phyloP scores from a whole-genome alignment of 1,284 basidiomycete species.

The Bondarzewia mesenterica region DNA sequence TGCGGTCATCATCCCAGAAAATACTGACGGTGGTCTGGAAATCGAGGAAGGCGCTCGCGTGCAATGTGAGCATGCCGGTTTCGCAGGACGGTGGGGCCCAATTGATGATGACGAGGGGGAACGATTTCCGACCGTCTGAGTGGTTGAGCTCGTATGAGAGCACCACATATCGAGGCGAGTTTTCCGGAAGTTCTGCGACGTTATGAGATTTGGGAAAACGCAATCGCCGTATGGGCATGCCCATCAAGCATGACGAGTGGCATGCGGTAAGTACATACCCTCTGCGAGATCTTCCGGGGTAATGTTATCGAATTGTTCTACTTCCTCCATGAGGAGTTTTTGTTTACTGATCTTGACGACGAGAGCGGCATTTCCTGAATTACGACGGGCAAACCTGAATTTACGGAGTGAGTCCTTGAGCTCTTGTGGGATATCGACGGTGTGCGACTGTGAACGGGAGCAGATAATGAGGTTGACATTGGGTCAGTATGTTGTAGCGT shows the following conservation, averaged over 20 bases:
- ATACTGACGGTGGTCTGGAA: constrained; percentile 63
- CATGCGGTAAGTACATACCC: constrained; percentile 38
- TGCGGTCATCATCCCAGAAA: constrained; percentile 10
- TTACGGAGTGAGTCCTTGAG: constrained; percentile 74
- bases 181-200: constrained; percentile 77
- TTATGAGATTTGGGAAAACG: constrained; percentile 1
- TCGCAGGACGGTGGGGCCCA: constrained; percentile 77
- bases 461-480: neutral
- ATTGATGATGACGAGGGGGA: constrained; percentile 79
- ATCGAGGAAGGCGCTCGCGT: constrained; percentile 74
- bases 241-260: neutral
- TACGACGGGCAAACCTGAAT: constrained; percentile 73
- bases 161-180: constrained; percentile 82
- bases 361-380: constrained; percentile 65
- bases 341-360: constrained; percentile 85
- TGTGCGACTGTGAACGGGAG: constrained; percentile 43
- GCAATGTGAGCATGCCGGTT: constrained; percentile 70
- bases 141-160: constrained; percentile 80
- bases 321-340: constrained; percentile 73
- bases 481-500: neutral
- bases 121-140: constrained; percentile 78
- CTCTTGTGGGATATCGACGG: constrained; percentile 75
- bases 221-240: constrained; percentile 2
- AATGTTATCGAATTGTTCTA: constrained; percentile 71
- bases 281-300: constrained; percentile 79